phyloP scores from a whole-genome alignment of 306 rosid species.

The Comarum palustre region DNA sequence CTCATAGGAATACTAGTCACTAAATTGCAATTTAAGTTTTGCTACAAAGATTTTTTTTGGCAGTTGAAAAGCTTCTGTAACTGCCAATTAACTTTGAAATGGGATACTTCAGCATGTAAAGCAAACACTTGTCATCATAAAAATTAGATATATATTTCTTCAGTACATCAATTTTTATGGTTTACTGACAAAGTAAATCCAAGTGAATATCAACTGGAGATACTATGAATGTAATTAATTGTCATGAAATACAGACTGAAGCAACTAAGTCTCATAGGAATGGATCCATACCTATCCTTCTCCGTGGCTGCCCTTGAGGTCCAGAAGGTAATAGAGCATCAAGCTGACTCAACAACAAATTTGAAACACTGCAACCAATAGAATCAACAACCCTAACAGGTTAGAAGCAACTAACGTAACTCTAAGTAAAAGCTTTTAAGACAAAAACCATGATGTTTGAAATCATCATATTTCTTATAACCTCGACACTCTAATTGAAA shows the following conservation, averaged over 20 bases:
- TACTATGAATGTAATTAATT: not conserved
- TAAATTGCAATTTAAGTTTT: not conserved
- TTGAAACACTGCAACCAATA: slow-evolving; percentile 62
- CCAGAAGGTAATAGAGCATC: slow-evolving; percentile 73
- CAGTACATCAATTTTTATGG: not conserved
- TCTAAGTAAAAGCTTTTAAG: not conserved
- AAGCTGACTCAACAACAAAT: slow-evolving; percentile 52
- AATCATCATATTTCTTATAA: not conserved
- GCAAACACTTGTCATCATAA: not conserved
- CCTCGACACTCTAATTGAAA: not conserved
- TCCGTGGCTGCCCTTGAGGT: slow-evolving; percentile 72
- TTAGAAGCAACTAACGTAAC: not conserved
- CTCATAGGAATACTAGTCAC: slow-evolving; percentile 12
- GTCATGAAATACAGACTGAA: not conserved
- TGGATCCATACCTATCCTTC: slow-evolving; percentile 69
- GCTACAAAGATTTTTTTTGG: not conserved
- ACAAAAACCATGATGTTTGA: not conserved
- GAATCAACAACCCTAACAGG: not conserved
- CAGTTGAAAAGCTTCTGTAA: not conserved
- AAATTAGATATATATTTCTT: not conserved
- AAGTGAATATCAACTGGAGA: not conserved
- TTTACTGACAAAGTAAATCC: not conserved
- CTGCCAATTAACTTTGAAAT: not conserved
- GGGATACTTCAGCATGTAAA: not conserved
- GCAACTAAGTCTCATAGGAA: not conserved